Conservation (phyloP, 2,329 filamentous ascomycete genomes). For the Colletotrichum sojae region DNA sequence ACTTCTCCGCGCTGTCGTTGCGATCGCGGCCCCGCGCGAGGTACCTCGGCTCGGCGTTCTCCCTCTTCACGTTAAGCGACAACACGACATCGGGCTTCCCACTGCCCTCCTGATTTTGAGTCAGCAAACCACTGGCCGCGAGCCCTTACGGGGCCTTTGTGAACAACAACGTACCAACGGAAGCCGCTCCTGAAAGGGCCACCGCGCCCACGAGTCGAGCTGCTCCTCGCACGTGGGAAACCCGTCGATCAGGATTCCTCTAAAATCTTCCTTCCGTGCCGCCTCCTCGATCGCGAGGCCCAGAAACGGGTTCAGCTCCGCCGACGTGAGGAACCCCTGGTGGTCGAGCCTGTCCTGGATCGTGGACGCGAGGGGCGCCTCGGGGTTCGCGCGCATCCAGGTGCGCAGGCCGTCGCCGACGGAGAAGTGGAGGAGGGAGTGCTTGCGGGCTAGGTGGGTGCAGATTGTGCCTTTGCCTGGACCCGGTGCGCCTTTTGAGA, state of each 20-base stretch:
- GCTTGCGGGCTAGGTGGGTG: constrained; percentile 13
- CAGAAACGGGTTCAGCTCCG: constrained; percentile 18
- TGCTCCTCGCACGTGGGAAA: constrained; percentile 18
- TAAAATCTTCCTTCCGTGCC: not conserved
- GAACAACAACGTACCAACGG: not conserved
- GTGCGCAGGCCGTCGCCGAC: constrained; percentile 14
- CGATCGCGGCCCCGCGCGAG: constrained; percentile 14
- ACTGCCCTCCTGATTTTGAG: not conserved
- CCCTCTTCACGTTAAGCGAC: constrained; percentile 5
- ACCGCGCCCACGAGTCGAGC: constrained; percentile 18
- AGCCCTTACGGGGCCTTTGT: too few species aligned
- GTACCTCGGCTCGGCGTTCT: constrained; percentile 5
- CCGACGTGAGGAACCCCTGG: constrained; percentile 18
- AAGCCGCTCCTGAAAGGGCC: constrained; percentile 16
- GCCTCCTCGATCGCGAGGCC: constrained; percentile 13
- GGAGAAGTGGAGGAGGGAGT: constrained; percentile 11
- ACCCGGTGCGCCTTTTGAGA: constrained; percentile 5
- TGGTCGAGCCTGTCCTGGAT: constrained; percentile 25
- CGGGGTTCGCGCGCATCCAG: constrained; percentile 14
- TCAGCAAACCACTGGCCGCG: too few species aligned
- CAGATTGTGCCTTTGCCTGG: constrained; percentile 29
- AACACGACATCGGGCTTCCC: constrained; percentile 9
- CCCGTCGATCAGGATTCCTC: constrained; percentile 16
- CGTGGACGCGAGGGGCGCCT: constrained; percentile 4
- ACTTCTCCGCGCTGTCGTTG: constrained; percentile 6